phyloP scores from a whole-genome alignment of 495 filamentous ascomycete genomes.

The Haplographium delicatum region DNA sequence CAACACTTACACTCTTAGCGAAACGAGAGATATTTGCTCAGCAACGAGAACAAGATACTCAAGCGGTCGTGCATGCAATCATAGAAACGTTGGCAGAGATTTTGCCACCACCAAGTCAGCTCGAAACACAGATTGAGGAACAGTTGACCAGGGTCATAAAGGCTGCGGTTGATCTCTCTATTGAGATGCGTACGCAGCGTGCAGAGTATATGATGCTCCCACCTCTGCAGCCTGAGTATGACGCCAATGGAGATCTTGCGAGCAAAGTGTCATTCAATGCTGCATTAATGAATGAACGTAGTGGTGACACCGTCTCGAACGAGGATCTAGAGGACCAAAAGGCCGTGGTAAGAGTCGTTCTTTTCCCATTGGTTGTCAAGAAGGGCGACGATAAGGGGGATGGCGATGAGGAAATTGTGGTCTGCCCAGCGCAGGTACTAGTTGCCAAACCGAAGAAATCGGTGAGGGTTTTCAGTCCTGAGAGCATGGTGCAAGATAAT shows the following conservation, averaged over 20 bases:
- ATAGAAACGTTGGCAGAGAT: slow-evolving; percentile 71
- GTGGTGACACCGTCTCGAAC: slow-evolving; percentile 60
- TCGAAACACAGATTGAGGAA: slow-evolving; percentile 66
- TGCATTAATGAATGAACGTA: slow-evolving; percentile 86
- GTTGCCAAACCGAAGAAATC: slow-evolving; percentile 39
- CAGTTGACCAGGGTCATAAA: slow-evolving; percentile 79
- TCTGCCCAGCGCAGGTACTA: slow-evolving; percentile 89
- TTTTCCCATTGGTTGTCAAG: slow-evolving; percentile 93
- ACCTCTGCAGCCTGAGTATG: slow-evolving; percentile 90
- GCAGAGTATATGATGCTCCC: slow-evolving; percentile 98
- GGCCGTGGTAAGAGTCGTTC: slow-evolving; percentile 80
- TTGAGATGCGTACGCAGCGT: slow-evolving; percentile 94
- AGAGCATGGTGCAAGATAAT: slow-evolving; percentile 10
- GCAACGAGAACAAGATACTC: slow-evolving; percentile 78
- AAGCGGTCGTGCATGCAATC: slow-evolving; percentile 83
- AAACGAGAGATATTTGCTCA: slow-evolving; percentile 65
- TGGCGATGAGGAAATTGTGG: slow-evolving; percentile 85
- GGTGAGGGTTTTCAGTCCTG: slow-evolving; percentile 15
- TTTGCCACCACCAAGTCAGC: slow-evolving; percentile 73
- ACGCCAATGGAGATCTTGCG: slow-evolving; percentile 80
- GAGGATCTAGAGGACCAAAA: slow-evolving; percentile 68
- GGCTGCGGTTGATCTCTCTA: slow-evolving; percentile 76
- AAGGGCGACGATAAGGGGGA: slow-evolving; percentile 83
- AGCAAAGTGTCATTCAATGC: slow-evolving; percentile 85
- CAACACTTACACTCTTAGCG: slow-evolving; percentile 82